Conservation (phyloP, 2,329 filamentous ascomycete species). For the Leptosphaerulina australis region DNA sequence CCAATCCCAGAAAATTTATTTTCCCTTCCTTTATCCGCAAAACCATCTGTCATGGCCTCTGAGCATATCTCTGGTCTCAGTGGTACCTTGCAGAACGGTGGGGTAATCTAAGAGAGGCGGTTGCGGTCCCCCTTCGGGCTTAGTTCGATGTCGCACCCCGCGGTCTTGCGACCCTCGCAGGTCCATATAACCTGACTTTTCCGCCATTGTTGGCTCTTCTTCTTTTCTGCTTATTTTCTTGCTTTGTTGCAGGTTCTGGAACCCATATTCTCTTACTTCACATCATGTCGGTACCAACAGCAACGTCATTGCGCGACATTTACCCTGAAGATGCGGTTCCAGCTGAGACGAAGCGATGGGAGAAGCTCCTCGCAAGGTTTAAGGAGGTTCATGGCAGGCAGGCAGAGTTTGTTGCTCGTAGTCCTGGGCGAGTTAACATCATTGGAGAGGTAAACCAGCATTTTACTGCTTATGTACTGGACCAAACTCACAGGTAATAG, state of each 20-base stretch:
- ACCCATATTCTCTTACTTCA: background rate
- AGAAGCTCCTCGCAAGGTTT: conserved; percentile 73
- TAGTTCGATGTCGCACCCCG: conserved; percentile 24
- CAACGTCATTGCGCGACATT: conserved; percentile 76
- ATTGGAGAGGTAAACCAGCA: conserved; percentile 73
- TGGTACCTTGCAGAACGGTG: conserved; percentile 14
- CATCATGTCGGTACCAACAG: conserved; percentile 69
- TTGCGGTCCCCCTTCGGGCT: conserved; percentile 32
- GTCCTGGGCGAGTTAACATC: conserved; percentile 94
- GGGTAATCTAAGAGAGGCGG: conserved; percentile 21
- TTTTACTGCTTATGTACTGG: background rate
- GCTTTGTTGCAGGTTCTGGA: background rate
- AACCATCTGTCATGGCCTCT: background rate
- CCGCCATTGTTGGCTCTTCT: background rate
- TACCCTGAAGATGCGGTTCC: conserved; percentile 76
- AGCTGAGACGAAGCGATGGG: conserved; percentile 76
- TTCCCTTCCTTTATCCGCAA: background rate
- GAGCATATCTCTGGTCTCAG: background rate
- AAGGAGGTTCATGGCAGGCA: conserved; percentile 69
- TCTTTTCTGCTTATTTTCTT: background rate
- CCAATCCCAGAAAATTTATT: background rate
- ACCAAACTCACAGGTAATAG: conserved; percentile 42
- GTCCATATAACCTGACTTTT: conserved; percentile 13
- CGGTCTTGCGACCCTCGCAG: conserved; percentile 28
- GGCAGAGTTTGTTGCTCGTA: conserved; percentile 83